A percentile compares a stretch with the other conserved stretches of the same genome.
phyloP scores from a whole-genome alignment of 2,329 filamentous ascomycete genomes.

The Nothopassalora personata region DNA sequence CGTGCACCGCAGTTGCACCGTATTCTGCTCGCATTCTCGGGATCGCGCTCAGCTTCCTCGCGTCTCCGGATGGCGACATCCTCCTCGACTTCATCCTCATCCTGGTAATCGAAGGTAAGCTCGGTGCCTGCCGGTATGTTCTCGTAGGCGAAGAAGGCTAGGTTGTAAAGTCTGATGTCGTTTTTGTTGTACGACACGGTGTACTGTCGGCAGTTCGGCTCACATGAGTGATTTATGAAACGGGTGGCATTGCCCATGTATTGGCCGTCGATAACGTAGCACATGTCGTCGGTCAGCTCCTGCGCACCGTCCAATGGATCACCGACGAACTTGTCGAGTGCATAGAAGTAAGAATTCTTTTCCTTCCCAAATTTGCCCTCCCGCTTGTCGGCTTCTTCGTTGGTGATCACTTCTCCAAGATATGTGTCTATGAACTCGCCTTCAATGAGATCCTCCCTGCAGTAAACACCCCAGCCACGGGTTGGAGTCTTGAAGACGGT shows the following conservation, averaged over 20 bases:
- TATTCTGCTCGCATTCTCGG: constrained; percentile 42
- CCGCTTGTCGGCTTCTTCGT: constrained; percentile 57
- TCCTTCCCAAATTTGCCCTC: constrained; percentile 52
- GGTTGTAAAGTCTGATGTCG: constrained; percentile 67
- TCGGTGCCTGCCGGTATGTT: constrained; percentile 63
- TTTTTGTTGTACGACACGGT: constrained; percentile 72
- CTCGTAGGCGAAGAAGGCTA: constrained; percentile 67
- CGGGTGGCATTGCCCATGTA: constrained; percentile 72
- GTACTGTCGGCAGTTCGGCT: constrained; percentile 74
- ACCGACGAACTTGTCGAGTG: constrained; percentile 66
- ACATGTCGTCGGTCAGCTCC: constrained; percentile 38
- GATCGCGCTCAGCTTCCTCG: constrained; percentile 43
- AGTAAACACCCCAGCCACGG: constrained; percentile 74
- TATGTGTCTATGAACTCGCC: constrained; percentile 80
- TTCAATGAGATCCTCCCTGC: constrained; percentile 56
- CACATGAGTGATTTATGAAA: constrained; percentile 79
- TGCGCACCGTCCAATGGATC: constrained; percentile 41
- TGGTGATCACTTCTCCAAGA: constrained; percentile 55
- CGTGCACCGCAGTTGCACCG: constrained; percentile 54
- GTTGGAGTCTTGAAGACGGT: constrained; percentile 70
- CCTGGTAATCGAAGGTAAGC: constrained; percentile 74
- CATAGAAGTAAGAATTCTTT: constrained; percentile 77
- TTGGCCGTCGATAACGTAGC: constrained; percentile 58
- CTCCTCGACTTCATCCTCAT: constrained; percentile 50
- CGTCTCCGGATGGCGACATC: constrained; percentile 26